Evolutionary conservation across 306 rosid species (phyloP), one percentile per base, ranked within the genome.

Genomic region (Fragaria nilgerrensis): DNA sequence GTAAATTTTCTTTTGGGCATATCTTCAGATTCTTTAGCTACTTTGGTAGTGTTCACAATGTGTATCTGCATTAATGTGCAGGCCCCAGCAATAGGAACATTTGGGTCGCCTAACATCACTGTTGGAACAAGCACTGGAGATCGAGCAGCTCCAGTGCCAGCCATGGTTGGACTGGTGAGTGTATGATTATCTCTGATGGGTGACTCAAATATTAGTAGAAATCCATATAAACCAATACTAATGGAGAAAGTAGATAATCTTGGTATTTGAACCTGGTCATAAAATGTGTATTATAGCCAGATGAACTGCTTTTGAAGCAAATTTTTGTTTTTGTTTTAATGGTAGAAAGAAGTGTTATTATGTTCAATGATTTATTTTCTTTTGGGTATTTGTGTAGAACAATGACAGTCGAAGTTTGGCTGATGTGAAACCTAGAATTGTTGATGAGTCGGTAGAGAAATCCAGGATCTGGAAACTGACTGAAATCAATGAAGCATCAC

Each of bases 351-450:
- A 48, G 45, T 27, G 11, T 44, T 59, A 19, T 17, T 16, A 16
- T 78, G 27, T 63, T 45, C 41, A 77, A 64, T 75, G 56, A 62
- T 77, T 59, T 78, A 29, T 29, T 77, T 59, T 43, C 49, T 67
- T 15, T 64, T 77, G 65, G 76, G 82, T 8, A 22, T 77, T 66
- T 75, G 29, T 85, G 85, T 79, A 96, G 99, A 96, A 90, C 87
- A 95, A 80, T 63, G 99, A 93, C 69, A 67, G 82, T 81, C 91
- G 94, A 85, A 86, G 88, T 88, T 77, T 91, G 89, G 93, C 78
- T 77, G 98, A 96, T 66, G 85, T 93, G 85, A 96, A 96, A 82
- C 98, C 98, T 71, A 87, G 97, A 89, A 90, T 93, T 80, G 89
- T 78, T 17, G 98, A 96, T 79, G 98, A 93, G 85, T 79, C 90